Conservation (phyloP, 352 stramenopile species). For the Phytophthora colocasiae region DNA sequence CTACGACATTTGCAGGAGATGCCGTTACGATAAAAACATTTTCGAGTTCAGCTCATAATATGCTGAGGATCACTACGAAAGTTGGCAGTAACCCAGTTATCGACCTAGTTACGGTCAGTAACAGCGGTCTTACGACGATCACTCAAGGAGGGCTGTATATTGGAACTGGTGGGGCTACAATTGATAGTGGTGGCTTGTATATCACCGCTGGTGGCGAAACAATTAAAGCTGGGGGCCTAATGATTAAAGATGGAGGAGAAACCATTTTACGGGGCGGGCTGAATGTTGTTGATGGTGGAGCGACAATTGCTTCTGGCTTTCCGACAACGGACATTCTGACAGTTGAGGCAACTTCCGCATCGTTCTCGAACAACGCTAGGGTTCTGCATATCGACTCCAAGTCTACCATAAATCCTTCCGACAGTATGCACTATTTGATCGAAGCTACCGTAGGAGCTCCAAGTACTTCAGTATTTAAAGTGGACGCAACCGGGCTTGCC, state of each 20-base stretch:
- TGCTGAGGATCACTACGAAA: conserved; percentile 48
- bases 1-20: conserved; percentile 38
- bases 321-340: conserved; percentile 25
- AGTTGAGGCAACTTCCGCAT: conserved; percentile 26
- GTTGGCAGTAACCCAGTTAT: conserved; percentile 16
- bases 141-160: conserved; percentile 45
- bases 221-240: conserved; percentile 50
- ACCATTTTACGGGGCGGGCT: conserved; percentile 46
- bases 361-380: conserved; percentile 32
- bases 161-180: conserved; percentile 46
- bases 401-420: conserved; percentile 15
- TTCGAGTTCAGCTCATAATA: conserved; percentile 45
- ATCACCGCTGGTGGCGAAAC: conserved; percentile 42
- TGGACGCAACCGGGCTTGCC: conserved; percentile 9
- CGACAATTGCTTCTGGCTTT: conserved; percentile 28
- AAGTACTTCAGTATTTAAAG: conserved; percentile 10
- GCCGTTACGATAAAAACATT: conserved; percentile 49
- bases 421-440: conserved; percentile 29
- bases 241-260: conserved; percentile 42
- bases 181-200: conserved; percentile 50
- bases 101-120: conserved; percentile 52
- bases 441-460: conserved; percentile 14
- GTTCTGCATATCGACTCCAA: conserved; percentile 29
- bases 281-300: conserved; percentile 45
- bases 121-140: conserved; percentile 60